Conservation (phyloP, 2,329 filamentous ascomycete genomes). For the Colletotrichum melonis region DNA sequence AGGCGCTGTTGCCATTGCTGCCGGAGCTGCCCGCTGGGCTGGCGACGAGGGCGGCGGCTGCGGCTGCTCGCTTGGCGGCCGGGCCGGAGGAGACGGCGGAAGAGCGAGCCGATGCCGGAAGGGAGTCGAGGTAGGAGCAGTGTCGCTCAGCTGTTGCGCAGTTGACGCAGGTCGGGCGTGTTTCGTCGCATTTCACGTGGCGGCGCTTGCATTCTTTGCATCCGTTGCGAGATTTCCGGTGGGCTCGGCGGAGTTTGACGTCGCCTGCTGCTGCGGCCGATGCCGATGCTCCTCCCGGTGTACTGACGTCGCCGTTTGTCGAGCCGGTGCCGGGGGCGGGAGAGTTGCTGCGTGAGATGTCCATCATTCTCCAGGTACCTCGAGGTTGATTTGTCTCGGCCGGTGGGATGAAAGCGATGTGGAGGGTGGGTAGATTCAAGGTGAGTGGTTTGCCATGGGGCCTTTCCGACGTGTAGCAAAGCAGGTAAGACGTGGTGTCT, state of each 20-base stretch:
- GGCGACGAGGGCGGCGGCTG: background rate
- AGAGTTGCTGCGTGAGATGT: constrained; percentile 1
- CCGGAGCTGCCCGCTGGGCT: constrained; percentile 5
- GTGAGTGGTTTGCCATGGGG: constrained; percentile 1
- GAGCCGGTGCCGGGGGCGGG: constrained; percentile 35
- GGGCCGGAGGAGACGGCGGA: background rate
- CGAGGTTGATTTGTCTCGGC: background rate
- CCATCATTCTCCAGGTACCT: background rate
- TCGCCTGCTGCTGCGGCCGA: constrained; percentile 5
- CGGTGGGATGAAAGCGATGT: background rate
- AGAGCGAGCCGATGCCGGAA: constrained; percentile 16
- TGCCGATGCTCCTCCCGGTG: constrained; percentile 8
- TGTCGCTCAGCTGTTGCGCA: constrained; percentile 49
- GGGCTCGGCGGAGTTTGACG: constrained; percentile 48
- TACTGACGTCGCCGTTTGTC: constrained; percentile 26
- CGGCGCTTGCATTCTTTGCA: constrained; percentile 54
- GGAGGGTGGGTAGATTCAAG: background rate
- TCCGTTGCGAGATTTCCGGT: constrained; percentile 54
- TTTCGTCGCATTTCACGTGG: constrained; percentile 57
- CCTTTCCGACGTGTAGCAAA: background rate
- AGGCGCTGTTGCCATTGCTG: background rate
- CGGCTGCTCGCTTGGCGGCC: constrained; percentile 8
- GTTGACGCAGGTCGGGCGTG: constrained; percentile 51
- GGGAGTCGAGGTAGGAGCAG: constrained; percentile 45
- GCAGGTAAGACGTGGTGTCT: background rate